Evolutionary conservation across 768 basidiomycete species (phyloP).

Genomic region (Pseudohyphozyma bogoriensis): DNA sequence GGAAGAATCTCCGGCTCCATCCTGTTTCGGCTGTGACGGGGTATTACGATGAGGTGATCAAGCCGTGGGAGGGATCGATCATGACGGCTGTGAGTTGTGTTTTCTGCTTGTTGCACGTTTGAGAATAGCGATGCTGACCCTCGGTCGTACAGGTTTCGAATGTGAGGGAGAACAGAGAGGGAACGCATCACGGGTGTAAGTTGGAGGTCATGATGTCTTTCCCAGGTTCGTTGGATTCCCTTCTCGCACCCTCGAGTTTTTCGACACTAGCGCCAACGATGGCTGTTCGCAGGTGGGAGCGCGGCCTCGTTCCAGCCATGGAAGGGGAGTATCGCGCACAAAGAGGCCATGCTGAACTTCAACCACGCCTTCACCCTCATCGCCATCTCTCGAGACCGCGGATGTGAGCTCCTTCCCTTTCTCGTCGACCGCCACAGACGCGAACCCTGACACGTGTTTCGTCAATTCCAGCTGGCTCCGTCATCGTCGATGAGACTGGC

Average conservation of each 20-base stretch:
- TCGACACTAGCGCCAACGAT: too few species aligned
- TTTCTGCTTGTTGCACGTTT: background rate
- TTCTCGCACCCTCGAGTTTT: constrained; percentile 1
- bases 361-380: constrained; percentile 28
- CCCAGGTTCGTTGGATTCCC: too few species aligned
- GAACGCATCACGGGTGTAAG: constrained; percentile 33
- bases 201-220: constrained; percentile 31
- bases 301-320: constrained; percentile 17
- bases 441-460: too few species aligned
- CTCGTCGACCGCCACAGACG: background rate
- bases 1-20: constrained; percentile 34
- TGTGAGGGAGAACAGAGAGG: constrained; percentile 24
- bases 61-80: constrained; percentile 35
- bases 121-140: background rate
- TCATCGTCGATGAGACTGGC: constrained; percentile 25
- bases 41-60: constrained; percentile 29
- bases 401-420: constrained; percentile 13
- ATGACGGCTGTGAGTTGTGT: constrained; percentile 31
- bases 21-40: constrained; percentile 28
- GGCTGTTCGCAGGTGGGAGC: too few species aligned
- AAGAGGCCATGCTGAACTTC: constrained; percentile 22
- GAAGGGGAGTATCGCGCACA: constrained; percentile 23
- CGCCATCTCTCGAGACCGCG: constrained; percentile 31
- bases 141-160: background rate
- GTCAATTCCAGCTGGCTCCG: constrained; percentile 2